phyloP scores from a whole-genome alignment of 371 early-diverging fungal species.

The Mucor mucedo region DNA sequence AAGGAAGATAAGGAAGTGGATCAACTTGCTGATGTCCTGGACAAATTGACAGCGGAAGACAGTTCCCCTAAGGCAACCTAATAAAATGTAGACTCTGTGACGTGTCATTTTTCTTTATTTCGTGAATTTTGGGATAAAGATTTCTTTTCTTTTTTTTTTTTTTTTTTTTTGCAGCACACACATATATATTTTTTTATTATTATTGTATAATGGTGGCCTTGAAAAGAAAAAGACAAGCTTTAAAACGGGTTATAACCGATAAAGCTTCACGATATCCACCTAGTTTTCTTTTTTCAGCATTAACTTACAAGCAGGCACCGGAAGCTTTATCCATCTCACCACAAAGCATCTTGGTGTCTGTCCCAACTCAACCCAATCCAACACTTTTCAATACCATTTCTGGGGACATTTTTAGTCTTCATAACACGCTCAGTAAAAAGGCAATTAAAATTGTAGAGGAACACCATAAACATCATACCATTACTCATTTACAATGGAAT shows the following conservation, averaged over 20 bases:
- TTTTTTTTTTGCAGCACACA: neutral
- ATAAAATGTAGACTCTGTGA: neutral
- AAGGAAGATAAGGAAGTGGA: constrained; percentile 41
- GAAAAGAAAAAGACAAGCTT: constrained; percentile 8
- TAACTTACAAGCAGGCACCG: constrained; percentile 41
- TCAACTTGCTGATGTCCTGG: constrained; percentile 40
- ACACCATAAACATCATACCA: constrained; percentile 42
- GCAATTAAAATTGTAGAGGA: constrained; percentile 38
- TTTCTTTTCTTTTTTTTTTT: neutral
- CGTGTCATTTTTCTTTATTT: neutral
- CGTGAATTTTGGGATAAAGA: too few relatives aligned
- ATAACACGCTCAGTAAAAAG: constrained; percentile 28
- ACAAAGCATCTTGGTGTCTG: constrained; percentile 36
- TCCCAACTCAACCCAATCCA: constrained; percentile 34
- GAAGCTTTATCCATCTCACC: constrained; percentile 33
- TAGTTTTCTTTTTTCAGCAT: constrained; percentile 25
- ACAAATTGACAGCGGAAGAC: constrained; percentile 31
- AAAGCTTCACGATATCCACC: constrained; percentile 17
- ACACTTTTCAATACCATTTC: constrained; percentile 33
- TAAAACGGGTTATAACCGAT: constrained; percentile 1
- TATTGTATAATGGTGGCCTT: neutral
- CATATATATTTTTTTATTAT: constrained; percentile 1
- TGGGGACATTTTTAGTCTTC: constrained; percentile 38
- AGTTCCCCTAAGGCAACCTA: neutral
- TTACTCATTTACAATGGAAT: constrained; percentile 53